Percentiles rank a stretch among this genome's conserved stretches.
These are phyloP conservation scores for Candida silvatica DNA, from an alignment of 805 yeast genomes.

Conservation along the genomic window DNA sequence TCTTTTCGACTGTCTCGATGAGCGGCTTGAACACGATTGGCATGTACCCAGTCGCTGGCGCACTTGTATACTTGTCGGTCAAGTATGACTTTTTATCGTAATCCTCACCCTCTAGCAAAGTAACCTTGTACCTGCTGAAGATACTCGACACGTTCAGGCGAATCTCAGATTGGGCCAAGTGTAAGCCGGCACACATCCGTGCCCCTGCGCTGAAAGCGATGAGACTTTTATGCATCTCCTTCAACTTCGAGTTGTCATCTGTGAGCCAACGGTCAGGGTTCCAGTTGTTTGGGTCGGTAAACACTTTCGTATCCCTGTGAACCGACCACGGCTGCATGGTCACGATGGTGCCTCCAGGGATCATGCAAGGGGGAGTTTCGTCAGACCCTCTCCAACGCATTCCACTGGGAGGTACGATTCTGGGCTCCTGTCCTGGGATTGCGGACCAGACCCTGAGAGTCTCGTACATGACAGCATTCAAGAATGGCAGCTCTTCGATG, in stretches of 20 bases:
- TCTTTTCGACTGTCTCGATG: not conserved
- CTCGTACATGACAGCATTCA: conserved; percentile 58
- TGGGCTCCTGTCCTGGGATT: conserved; percentile 68
- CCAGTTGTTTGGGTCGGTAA: conserved; percentile 36
- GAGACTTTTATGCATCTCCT: conserved; percentile 41
- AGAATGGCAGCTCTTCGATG: conserved; percentile 46
- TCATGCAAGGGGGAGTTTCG: conserved; percentile 15
- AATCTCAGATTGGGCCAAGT: conserved; percentile 59
- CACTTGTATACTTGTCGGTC: conserved; percentile 25
- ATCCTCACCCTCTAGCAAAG: conserved; percentile 17
- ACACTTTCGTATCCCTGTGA: conserved; percentile 43
- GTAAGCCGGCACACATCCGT: conserved; percentile 68
- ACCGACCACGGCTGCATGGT: conserved; percentile 61
- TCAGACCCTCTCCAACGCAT: conserved; percentile 19
- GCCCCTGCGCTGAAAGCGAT: conserved; percentile 69
- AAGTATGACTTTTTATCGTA: conserved; percentile 15
- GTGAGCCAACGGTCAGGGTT: conserved; percentile 56
- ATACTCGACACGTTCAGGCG: conserved; percentile 46
- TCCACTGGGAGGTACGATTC: conserved; percentile 33
- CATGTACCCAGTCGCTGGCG: conserved; percentile 18
- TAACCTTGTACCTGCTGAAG: conserved; percentile 35
- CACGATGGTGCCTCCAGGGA: conserved; percentile 49
- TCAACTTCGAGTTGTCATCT: conserved; percentile 28
- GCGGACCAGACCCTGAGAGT: conserved; percentile 56
- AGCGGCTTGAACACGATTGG: conserved; percentile 12